Base-by-base conservation (phyloP, 2,329 filamentous ascomycete genomes). In the Colletotrichum sp. region DNA sequence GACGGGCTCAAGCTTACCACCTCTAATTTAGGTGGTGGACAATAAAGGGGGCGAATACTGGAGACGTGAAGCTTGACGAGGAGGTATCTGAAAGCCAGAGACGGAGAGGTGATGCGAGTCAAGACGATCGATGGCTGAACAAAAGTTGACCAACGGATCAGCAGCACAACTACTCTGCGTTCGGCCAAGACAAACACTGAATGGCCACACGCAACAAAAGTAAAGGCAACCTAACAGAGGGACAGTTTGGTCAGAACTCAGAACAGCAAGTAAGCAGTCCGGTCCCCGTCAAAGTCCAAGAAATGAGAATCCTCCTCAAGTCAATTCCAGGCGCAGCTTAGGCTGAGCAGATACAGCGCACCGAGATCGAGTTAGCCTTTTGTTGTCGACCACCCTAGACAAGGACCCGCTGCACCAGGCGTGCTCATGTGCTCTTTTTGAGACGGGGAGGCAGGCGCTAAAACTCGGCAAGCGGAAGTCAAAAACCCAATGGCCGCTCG, bases 361-460 rank as follows among this genome's bases (percentile, higher is more conserved):
- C 43, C 43, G 24, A 32, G 68, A 71, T 70, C 70, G 24, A 48
- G 59, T 76, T 74, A 76, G 74, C 74, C 70, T 74, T 75, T 76
- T 34, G 28, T 71, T 65, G 72, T 63, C 55, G 74, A 39, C 74
- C 59, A 66, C 65, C 68, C 64, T 66, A 39, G 74, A 76, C 74
- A 76, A 76, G 80, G 82, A 85, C 81, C 84, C 84, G 82, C 84
- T 85, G 79, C 78, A 78, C 83, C 86, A 82, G 85, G 84, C 84
- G 83, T 83, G 85, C 84, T 88, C 86, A 88, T 88, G 86, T 88
- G 86, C 83, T 82, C 85, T 84, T 83, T 85, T 83, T 82, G 82
- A 86, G 84, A 86, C 85, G 83, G 80, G 80, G 81, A 81, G 34
- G 79, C 79, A 80, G 81, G 82, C 85, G 83, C 84, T 85, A 86